These are phyloP conservation scores for Rehmannia glutinosa DNA, from an alignment of 257 asterid species.

Conservation along the genomic window DNA sequence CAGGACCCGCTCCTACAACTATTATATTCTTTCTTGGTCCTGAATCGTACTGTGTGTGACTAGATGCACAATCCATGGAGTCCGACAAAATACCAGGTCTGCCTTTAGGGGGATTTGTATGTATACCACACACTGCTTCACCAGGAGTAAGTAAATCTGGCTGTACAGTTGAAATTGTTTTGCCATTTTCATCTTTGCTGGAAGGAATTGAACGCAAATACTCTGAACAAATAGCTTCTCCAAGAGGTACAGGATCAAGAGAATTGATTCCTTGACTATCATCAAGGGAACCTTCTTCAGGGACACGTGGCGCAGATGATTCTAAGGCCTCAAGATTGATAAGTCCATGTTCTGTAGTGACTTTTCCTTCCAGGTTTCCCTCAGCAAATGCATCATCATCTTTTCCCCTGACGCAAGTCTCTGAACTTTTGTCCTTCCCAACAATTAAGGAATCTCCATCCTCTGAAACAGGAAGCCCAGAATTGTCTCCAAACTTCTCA, in stretches of 20 bases:
- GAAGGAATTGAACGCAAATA: conserved; percentile 26
- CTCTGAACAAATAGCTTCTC: conserved; percentile 27
- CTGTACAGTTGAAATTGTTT: conserved; percentile 21
- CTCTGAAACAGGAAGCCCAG: conserved; percentile 42
- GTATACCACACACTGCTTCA: conserved; percentile 26
- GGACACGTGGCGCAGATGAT: conserved; percentile 31
- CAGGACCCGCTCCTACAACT: conserved; percentile 98
- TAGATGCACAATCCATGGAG: conserved; percentile 19
- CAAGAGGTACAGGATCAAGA: conserved; percentile 25
- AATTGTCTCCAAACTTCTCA: conserved; percentile 45
- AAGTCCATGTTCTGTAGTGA: conserved; percentile 24
- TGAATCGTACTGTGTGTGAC: conserved; percentile 26
- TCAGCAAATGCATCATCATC: conserved; percentile 35
- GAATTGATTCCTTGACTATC: conserved; percentile 36
- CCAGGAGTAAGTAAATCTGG: conserved; percentile 32
- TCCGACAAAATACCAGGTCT: conserved; percentile 25
- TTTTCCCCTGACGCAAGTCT: conserved; percentile 30
- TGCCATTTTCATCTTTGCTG: conserved; percentile 31
- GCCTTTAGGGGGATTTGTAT: conserved; percentile 29
- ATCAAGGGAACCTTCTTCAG: conserved; percentile 23
- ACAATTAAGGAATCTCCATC: conserved; percentile 65
- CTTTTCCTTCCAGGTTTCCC: conserved; percentile 31
- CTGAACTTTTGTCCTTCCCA: conserved; percentile 52
- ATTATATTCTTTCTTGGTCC: conserved; percentile 52
- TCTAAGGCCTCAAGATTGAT: conserved; percentile 30